These are phyloP conservation scores for Bombardia bombarda DNA, from an alignment of 495 filamentous ascomycete species.

Conservation along the genomic window DNA sequence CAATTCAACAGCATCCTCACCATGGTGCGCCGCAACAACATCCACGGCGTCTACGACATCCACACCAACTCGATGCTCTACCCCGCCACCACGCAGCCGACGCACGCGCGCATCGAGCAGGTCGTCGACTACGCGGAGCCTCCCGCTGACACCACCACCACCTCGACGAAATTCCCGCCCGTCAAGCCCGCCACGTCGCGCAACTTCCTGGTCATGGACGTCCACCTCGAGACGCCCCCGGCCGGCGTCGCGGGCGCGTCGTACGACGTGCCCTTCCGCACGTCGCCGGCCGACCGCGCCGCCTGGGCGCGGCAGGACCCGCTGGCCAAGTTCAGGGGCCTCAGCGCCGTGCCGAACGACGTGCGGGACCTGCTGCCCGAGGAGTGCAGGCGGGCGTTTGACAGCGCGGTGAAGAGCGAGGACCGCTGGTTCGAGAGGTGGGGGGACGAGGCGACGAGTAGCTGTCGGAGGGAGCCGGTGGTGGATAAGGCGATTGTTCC, in stretches of 20 bases:
- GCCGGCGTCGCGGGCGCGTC: conserved; percentile 29
- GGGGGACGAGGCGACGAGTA: conserved; percentile 51
- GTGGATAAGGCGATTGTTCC: conserved; percentile 51
- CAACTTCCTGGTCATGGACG: conserved; percentile 71
- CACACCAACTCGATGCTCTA: conserved; percentile 88
- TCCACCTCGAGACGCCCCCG: conserved; percentile 52
- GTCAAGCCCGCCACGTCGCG: conserved; percentile 57
- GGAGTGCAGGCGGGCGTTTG: conserved; percentile 63
- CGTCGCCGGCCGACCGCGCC: conserved; percentile 18
- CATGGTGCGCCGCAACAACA: conserved; percentile 53
- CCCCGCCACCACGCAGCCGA: conserved; percentile 83
- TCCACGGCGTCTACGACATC: conserved; percentile 78
- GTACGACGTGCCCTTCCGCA: conserved; percentile 39
- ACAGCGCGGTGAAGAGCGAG: conserved; percentile 54
- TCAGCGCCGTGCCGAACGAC: conserved; percentile 57
- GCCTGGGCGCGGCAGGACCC: conserved; percentile 20
- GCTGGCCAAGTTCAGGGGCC: conserved; percentile 55
- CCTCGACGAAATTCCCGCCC: conserved; percentile 48
- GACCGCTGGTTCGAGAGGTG: conserved; percentile 64
- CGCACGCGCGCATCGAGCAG: conserved; percentile 73
- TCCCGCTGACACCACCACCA: conserved; percentile 1
- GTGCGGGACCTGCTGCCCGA: conserved; percentile 60
- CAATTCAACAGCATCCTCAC: conserved; percentile 70
- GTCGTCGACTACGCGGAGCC: conserved; percentile 29
- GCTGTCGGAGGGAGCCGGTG: conserved; percentile 33